Conservation (phyloP, 2,329 filamentous ascomycete species). For the Xylariaceae sp. region DNA sequence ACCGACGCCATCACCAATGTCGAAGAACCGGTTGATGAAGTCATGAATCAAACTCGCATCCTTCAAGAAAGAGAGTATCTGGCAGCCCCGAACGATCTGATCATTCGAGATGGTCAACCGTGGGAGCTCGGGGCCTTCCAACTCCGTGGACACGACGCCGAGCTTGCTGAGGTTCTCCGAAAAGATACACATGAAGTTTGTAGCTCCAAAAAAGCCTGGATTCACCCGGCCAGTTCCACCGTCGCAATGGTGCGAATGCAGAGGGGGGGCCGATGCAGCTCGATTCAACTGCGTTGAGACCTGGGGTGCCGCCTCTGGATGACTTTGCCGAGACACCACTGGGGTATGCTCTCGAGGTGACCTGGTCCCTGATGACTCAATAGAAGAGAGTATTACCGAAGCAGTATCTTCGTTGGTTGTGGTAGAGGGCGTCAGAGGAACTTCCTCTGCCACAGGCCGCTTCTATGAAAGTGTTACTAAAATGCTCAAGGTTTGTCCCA, state of each 20-base stretch:
- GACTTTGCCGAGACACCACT: slow-evolving; percentile 1
- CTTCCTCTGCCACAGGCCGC: slow-evolving; percentile 22
- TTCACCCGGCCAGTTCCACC: slow-evolving; percentile 30
- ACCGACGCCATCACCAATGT: slow-evolving; percentile 37
- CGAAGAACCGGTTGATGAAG: slow-evolving; percentile 39
- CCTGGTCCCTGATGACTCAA: slow-evolving; percentile 29
- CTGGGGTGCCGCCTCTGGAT: slow-evolving; percentile 19
- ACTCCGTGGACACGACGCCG: slow-evolving; percentile 33
- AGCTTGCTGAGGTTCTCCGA: slow-evolving; percentile 40
- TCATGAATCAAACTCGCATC: slow-evolving; percentile 38
- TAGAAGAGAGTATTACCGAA: slow-evolving; percentile 23
- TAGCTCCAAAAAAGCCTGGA: slow-evolving; percentile 41
- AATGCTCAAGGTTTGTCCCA: background rate
- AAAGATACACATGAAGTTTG: slow-evolving; percentile 41
- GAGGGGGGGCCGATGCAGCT: slow-evolving; percentile 41
- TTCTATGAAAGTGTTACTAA: slow-evolving; percentile 26
- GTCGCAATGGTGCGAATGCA: slow-evolving; percentile 31
- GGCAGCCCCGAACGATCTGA: slow-evolving; percentile 40
- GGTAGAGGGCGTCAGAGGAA: slow-evolving; percentile 33
- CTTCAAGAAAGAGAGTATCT: slow-evolving; percentile 42
- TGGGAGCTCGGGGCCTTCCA: slow-evolving; percentile 34
- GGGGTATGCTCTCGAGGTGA: slow-evolving; percentile 10
- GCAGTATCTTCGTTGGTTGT: slow-evolving; percentile 28
- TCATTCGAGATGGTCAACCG: slow-evolving; percentile 39
- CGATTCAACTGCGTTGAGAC: slow-evolving; percentile 32